Base-by-base conservation (phyloP, 179 eudicot genomes). In the Spinacia oleracea region DNA sequence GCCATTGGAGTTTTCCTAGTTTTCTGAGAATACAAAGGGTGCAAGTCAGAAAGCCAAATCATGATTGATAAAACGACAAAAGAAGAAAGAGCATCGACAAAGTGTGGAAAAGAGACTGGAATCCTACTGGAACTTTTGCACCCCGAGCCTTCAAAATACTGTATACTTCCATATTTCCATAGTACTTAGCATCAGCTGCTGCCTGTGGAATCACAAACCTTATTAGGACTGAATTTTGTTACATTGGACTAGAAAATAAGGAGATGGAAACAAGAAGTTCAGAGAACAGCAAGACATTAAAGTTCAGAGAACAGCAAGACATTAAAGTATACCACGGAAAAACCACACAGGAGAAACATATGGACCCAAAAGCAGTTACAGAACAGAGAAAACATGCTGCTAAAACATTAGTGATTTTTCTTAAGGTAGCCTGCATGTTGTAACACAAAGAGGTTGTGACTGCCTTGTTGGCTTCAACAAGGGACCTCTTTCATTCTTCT, bases 121-220 rank as follows among this genome's bases (percentile, higher is more conserved):
- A 45, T 72, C 81, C 42, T 90, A 96, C 98, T 62, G 93, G 96
- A 85, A 75, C 84, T 88, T 94, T 96, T 75, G 98, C 99, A 75
- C 98, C 99, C 72, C 96, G 89, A 25, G 94, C 92, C 86, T 91
- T 96, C 90, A 96, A 87, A 77, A 96, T 89, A 69, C 87, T 85
- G 78, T 92, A 94, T 68, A 90, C 93, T 42, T 92, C 96, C 79
- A 81, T 75, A 72, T 96, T 88, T 50, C 98, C 99, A 63, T 96
- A 96, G 82, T 92, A 91, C 77, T 94, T 96, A 56, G 99, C 99
- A 90, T 96, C 99, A 59, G 97, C 98, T 75, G 97, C 98, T 62
- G 99, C 98, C 99, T 96, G 86, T 35, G 80, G 48, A 60, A 84
- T 62, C 21, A 76, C 53, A 67, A 70, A 64, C 43, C 38, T 42